Evolutionary conservation across 352 stramenopile genomes (phyloP), one percentile per base, ranked within the genome.

Genomic region (Peronospora destructor): DNA sequence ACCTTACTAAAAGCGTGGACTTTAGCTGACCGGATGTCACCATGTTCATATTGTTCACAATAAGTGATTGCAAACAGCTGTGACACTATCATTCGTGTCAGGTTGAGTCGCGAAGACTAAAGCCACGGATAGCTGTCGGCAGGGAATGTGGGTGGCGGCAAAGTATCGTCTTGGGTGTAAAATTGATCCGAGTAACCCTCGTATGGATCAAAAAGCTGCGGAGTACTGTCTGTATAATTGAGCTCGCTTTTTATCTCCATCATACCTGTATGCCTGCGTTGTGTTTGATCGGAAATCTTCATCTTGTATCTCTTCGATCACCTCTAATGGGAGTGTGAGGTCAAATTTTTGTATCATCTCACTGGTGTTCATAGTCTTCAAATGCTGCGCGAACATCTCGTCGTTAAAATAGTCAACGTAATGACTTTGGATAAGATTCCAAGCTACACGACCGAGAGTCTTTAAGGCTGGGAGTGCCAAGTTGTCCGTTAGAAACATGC

Each of bases 41-140:
- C n/a, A n/a, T n/a, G n/a, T n/a, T n/a, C n/a, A n/a, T n/a, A n/a
- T n/a, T n/a, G n/a, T n/a, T n/a, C n/a, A n/a, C n/a, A n/a, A n/a
- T n/a, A n/a, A n/a, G n/a, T n/a, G n/a, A n/a, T n/a, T n/a, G n/a
- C n/a, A n/a, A n/a, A n/a, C n/a, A n/a, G n/a, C n/a, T n/a, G n/a
- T n/a, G n/a, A n/a, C n/a, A n/a, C n/a, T n/a, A n/a, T n/a, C n/a
- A n/a, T n/a, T n/a, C n/a, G n/a, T n/a, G n/a, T 43, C 17, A 66
- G 29, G 0, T 56, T 45, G 2, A 81, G 59, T 14, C 61, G 56
- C 5, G 30, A 43, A 37, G 59, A 61, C 71, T 67, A 81, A 11
- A 60, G 41, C 71, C 71, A 81, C 23, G 71, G 71, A 59, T 81
- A 81, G 13, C 62, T 68, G 35, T 62, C 53, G 4, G 67, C 67